These are phyloP conservation scores for Rosa hybrid DNA, from an alignment of 331 rosid genomes.

Conservation along the genomic window DNA sequence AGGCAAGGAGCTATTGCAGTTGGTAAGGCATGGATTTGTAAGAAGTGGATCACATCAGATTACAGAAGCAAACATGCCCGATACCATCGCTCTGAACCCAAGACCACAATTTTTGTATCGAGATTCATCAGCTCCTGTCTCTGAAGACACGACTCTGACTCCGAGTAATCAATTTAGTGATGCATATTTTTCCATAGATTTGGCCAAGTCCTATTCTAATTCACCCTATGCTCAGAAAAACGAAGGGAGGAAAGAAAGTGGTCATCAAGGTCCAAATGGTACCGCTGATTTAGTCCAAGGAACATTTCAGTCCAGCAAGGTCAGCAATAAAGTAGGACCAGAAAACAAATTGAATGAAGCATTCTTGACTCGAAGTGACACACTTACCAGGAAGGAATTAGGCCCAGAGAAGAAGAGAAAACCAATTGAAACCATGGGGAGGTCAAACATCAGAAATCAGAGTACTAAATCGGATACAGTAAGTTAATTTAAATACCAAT, in stretches of 20 bases:
- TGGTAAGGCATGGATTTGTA: slow-evolving; percentile 34
- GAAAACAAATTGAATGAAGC: slow-evolving; percentile 32
- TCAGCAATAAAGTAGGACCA: slow-evolving; percentile 13
- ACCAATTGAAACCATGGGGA: slow-evolving; percentile 17
- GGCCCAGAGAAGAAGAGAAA: slow-evolving; percentile 21
- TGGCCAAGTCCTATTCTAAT: slow-evolving; percentile 44
- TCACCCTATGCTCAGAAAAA: slow-evolving; percentile 17
- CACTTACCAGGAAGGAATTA: slow-evolving; percentile 26
- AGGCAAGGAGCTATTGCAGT: slow-evolving; percentile 33
- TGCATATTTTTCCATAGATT: slow-evolving; percentile 61
- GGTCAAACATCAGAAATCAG: slow-evolving; percentile 20
- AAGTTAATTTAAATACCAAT: slow-evolving; percentile 18
- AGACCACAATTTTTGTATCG: background rate
- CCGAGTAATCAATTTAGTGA: slow-evolving; percentile 53
- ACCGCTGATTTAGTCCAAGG: background rate
- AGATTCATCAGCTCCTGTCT: slow-evolving; percentile 27
- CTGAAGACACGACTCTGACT: slow-evolving; percentile 29
- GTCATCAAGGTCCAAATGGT: slow-evolving; percentile 4
- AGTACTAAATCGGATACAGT: slow-evolving; percentile 35
- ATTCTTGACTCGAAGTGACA: slow-evolving; percentile 26
- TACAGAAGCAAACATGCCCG: background rate
- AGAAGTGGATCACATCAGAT: slow-evolving; percentile 21
- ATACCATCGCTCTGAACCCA: background rate
- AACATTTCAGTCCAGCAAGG: background rate
- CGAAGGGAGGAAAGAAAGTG: slow-evolving; percentile 22